phyloP scores from a whole-genome alignment of 192 early-diverging fungal genomes.

The Rhizoclosmatium globosum region DNA sequence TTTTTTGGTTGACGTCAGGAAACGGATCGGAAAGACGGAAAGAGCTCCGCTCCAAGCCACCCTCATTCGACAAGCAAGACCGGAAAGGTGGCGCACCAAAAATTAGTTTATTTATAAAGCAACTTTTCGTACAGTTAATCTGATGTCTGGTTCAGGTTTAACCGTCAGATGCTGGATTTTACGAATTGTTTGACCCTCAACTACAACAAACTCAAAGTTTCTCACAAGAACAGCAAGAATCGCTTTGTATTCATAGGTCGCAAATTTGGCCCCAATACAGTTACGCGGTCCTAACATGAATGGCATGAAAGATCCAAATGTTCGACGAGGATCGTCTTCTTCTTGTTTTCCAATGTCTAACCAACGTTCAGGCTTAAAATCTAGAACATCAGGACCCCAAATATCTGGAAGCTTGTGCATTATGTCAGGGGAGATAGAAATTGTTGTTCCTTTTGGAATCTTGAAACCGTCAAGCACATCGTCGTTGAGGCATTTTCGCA shows the following conservation, averaged over 20 bases:
- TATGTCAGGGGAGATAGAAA: slow-evolving; percentile 6
- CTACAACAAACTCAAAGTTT: slow-evolving; percentile 31
- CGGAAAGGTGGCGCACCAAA: neutral
- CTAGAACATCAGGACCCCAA: slow-evolving; percentile 16
- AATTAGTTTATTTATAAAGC: neutral
- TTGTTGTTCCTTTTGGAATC: slow-evolving; percentile 20
- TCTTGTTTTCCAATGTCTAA: neutral
- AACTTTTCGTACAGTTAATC: neutral
- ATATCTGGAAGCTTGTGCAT: slow-evolving; percentile 10
- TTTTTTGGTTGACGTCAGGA: no score
- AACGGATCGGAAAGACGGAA: no score
- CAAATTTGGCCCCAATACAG: slow-evolving; percentile 31
- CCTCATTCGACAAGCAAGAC: no score
- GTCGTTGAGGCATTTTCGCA: neutral
- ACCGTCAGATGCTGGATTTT: slow-evolving; percentile 26
- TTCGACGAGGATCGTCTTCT: neutral
- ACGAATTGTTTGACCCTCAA: slow-evolving; percentile 20
- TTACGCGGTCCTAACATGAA: slow-evolving; percentile 34
- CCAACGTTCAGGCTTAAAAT: slow-evolving; percentile 32
- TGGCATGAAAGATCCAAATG: slow-evolving; percentile 25
- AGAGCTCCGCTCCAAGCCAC: no score
- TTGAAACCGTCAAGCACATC: slow-evolving; percentile 19
- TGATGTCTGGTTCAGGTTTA: slow-evolving; percentile 25
- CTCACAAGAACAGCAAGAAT: slow-evolving; percentile 27
- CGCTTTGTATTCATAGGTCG: slow-evolving; percentile 29